Evolutionary conservation across 345 rosid genomes (phyloP).

Genomic region (Anacardium occidentale): DNA sequence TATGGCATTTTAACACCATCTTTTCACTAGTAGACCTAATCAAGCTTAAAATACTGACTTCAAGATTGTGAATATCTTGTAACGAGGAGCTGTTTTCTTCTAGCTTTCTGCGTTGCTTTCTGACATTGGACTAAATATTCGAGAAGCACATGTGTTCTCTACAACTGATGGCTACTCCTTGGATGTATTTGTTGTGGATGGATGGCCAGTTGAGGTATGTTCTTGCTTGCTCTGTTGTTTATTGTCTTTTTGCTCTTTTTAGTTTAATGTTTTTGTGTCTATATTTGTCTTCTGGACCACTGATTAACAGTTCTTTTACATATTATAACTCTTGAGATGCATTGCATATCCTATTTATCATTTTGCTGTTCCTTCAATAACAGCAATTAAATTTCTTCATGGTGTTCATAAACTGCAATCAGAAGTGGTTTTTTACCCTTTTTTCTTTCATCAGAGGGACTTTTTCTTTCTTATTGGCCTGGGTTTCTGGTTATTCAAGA

Average conservation of each 20-base stretch:
- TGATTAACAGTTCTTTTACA: not conserved
- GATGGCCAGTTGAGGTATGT: slow-evolving; percentile 65
- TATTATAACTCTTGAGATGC: not conserved
- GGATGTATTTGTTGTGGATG: slow-evolving; percentile 81
- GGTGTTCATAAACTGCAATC: not conserved
- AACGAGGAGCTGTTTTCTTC: slow-evolving; percentile 25
- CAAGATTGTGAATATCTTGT: slow-evolving; percentile 20
- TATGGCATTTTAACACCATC: not conserved
- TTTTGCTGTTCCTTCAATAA: not conserved
- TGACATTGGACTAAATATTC: slow-evolving; percentile 73
- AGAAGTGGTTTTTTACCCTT: not conserved
- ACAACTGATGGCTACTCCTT: slow-evolving; percentile 72
- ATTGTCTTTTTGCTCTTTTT: not conserved
- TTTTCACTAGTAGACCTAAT: slow-evolving; percentile 2
- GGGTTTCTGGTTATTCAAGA: slow-evolving; percentile 1
- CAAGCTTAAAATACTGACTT: slow-evolving; percentile 6
- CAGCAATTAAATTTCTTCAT: too few relatives aligned
- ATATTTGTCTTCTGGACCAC: not conserved
- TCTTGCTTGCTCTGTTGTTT: not conserved
- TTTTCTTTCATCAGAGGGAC: not conserved
- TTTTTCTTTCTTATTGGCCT: not conserved
- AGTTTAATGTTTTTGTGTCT: not conserved
- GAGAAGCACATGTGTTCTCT: slow-evolving; percentile 82
- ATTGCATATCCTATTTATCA: not conserved
- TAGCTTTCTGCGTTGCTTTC: slow-evolving; percentile 81